Base-by-base conservation (phyloP, 768 basidiomycete genomes). In the Amanita muscaria region DNA sequence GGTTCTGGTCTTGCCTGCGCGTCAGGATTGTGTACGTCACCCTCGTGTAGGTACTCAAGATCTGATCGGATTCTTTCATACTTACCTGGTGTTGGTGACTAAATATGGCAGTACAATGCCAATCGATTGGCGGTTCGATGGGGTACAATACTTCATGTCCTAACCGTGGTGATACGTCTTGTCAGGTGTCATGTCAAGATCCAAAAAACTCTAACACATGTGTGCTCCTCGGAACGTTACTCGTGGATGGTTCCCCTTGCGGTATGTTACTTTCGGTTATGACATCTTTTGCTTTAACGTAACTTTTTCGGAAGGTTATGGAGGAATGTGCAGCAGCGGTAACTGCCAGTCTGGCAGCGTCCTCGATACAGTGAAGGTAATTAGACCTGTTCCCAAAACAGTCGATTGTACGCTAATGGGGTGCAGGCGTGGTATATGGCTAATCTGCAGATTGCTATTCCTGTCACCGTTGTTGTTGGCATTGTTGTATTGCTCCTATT, bases 171-270 rank as follows among this genome's bases (percentile, higher is more conserved):
- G 77, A 85, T 59, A 72, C 69, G 44, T 72, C 72, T 30, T 92
- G 89, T 61, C 79, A 81, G 54, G 80, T 92, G 39, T 80, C 83
- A 3, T 94, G 89, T 59, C 74, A 80, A 57, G 81, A 85, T 63
- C 89, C 89, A 4, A 69, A 49, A 12, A 59, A 61, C 11, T 42
- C 73, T 11, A 73, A 76, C 48, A 72, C 73, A 51, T 93, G 90
- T 59, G 62, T 89, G 16, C 63, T 80, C 31, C 66, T 92, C 38
- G 79, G 83, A 44, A 74, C 85, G 3, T 60, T 74, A 34, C 76
- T 91, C 39, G 68, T 87, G 43, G 83, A 89, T 58, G 90, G 89
- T 18, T 88, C 85, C 23, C 79, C 86, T 11, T 93, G 89, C 60
- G 88, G 88, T 79, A 40, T 15, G 15, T 35, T 36, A 40, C 38